Evolutionary conservation across 352 stramenopile species (phyloP).

Genomic region (Phytophthora rubi): DNA sequence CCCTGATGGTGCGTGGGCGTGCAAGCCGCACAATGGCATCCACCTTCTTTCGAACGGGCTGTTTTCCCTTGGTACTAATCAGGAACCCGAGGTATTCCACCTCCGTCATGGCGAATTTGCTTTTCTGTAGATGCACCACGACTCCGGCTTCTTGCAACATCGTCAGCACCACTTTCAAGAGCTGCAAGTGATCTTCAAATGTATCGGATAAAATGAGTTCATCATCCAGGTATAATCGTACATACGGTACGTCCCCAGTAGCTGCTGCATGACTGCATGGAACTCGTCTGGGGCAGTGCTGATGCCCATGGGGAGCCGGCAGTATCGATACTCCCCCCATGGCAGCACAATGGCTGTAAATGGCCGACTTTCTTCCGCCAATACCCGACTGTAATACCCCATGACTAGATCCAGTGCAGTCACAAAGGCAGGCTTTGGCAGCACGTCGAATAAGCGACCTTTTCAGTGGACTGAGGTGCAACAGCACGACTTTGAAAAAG

Average conservation of each 20-base stretch:
- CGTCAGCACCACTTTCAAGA: not conserved
- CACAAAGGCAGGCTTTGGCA: too few relatives aligned
- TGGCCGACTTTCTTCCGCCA: too few relatives aligned
- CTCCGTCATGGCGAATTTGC: slow-evolving; percentile 1
- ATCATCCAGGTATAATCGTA: slow-evolving; percentile 12
- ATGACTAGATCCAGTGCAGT: too few relatives aligned
- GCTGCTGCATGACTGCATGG: slow-evolving; percentile 7
- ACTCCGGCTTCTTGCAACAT: not conserved
- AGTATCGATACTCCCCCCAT: slow-evolving; percentile 13
- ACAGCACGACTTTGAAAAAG: slow-evolving; percentile 1
- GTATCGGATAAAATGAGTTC: slow-evolving; percentile 1
- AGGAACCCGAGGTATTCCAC: slow-evolving; percentile 8
- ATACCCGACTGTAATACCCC: too few relatives aligned
- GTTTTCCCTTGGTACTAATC: not conserved
- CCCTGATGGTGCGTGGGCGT: not conserved
- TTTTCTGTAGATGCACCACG: slow-evolving; percentile 2
- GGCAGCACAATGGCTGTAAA: not conserved
- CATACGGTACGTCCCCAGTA: slow-evolving; percentile 5
- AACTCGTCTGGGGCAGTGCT: slow-evolving; percentile 7
- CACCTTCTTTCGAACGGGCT: not conserved
- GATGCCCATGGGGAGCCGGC: slow-evolving; percentile 10
- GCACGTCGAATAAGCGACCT: not conserved
- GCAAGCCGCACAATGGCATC: not conserved
- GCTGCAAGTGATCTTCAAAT: slow-evolving; percentile 6
- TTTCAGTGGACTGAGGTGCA: not conserved